A percentile compares a stretch with the other conserved stretches of the same genome.
Conservation (phyloP, 169 alveolate genomes). For the Neospora caninum region DNA sequence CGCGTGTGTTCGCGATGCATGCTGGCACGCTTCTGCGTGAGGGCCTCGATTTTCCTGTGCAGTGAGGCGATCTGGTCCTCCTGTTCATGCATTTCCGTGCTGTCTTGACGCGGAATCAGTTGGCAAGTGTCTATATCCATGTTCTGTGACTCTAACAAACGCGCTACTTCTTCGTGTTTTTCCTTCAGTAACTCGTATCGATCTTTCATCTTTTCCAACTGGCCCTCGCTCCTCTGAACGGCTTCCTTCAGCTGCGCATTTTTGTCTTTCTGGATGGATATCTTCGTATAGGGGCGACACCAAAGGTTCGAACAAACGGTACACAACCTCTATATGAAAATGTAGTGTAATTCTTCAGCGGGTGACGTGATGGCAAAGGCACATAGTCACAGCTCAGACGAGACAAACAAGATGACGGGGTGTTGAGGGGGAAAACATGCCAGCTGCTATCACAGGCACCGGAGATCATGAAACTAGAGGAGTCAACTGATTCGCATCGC, state of each 20-base stretch:
- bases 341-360: neutral
- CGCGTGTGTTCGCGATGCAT: slow-evolving; percentile 14
- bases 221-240: neutral
- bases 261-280: neutral
- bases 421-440: too few species aligned
- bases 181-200: slow-evolving; percentile 1
- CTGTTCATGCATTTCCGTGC: neutral
- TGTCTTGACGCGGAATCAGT: neutral
- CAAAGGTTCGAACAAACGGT: neutral
- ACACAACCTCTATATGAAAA: neutral
- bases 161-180: neutral
- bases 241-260: slow-evolving; percentile 19
- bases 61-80: neutral
- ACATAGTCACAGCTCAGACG: too few species aligned
- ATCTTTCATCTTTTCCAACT: neutral
- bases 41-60: neutral
- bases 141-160: neutral
- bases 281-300: neutral
- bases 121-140: neutral
- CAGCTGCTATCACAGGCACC: too few species aligned
- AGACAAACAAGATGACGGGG: too few species aligned
- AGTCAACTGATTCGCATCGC: too few species aligned
- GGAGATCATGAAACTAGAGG: too few species aligned
- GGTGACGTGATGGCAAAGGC: neutral
- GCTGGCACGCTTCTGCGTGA: neutral